Evolutionary conservation across 1,139 yeast genomes (phyloP).

Genomic region (Entelexis sorbosivorans): DNA sequence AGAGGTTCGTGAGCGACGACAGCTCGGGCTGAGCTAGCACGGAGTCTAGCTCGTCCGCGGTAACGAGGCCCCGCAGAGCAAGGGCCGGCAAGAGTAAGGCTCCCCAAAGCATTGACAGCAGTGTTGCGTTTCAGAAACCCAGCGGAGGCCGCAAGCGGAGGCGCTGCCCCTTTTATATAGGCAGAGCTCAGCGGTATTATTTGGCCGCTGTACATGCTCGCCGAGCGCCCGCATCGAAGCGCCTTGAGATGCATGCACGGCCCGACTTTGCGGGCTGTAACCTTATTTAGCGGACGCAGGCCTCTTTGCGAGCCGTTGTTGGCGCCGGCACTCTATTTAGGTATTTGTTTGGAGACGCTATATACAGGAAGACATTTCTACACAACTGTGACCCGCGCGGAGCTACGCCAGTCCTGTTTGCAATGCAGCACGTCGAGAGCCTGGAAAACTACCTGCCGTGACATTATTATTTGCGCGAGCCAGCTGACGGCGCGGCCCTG

Average conservation of each 20-base stretch:
- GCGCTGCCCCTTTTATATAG: neutral
- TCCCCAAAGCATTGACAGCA: neutral
- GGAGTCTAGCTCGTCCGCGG: conserved; percentile 1
- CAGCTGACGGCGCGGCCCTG: neutral
- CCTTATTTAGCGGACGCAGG: neutral
- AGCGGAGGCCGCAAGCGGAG: neutral
- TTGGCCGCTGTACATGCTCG: neutral
- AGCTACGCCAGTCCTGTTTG: too few species aligned
- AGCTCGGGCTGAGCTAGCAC: conserved; percentile 2
- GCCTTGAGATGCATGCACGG: neutral
- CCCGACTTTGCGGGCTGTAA: neutral
- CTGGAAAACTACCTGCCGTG: too few species aligned
- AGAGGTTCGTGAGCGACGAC: neutral
- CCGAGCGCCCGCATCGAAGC: neutral
- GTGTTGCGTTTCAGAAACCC: neutral
- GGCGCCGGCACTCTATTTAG: neutral
- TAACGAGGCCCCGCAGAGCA: neutral
- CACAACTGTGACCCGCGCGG: too few species aligned
- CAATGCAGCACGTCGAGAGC: too few species aligned
- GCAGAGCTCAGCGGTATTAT: neutral
- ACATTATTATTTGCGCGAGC: neutral
- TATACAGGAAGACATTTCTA: too few species aligned
- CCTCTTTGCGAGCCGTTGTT: too few species aligned
- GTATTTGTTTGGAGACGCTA: too few species aligned
- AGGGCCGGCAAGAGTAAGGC: neutral